Conservation (phyloP, 345 rosid genomes). For the Eucalyptus microcorys region DNA sequence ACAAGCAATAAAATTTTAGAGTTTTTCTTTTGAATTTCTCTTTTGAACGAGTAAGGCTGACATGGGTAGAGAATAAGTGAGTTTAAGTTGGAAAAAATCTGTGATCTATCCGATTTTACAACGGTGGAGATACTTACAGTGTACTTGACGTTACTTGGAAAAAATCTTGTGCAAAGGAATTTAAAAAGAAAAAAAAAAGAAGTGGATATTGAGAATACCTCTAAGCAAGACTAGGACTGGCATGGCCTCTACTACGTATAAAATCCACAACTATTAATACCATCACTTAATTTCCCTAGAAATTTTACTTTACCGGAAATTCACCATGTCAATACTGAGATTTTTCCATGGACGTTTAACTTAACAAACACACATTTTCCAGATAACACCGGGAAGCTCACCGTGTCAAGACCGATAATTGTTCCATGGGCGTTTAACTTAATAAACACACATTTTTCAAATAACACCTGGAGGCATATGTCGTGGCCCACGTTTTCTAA, state of each 20-base stretch:
- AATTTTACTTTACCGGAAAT: not conserved
- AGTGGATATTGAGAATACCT: not conserved
- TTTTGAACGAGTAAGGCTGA: fast-evolving
- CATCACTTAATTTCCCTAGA: not conserved
- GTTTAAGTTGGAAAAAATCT: no score
- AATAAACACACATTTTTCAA: constrained; percentile 56
- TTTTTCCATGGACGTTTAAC: not conserved
- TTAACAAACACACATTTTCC: constrained; percentile 45
- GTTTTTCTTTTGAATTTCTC: no score
- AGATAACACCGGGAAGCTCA: constrained; percentile 56
- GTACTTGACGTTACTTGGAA: not conserved
- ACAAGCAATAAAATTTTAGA: no score
- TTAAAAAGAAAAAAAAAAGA: no score
- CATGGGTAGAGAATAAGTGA: no score
- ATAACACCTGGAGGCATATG: constrained; percentile 7
- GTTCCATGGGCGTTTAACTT: constrained; percentile 10
- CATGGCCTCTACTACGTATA: not conserved
- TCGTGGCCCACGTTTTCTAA: no score
- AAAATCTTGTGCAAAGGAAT: not conserved
- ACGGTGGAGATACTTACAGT: fast-evolving
- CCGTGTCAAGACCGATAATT: not conserved
- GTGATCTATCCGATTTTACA: fast-evolving
- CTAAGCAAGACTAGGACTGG: not conserved
- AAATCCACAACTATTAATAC: not conserved
- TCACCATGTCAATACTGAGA: not conserved